Conservation (phyloP, 164 flowering plant species). For the Chimonanthus salicifolius region DNA sequence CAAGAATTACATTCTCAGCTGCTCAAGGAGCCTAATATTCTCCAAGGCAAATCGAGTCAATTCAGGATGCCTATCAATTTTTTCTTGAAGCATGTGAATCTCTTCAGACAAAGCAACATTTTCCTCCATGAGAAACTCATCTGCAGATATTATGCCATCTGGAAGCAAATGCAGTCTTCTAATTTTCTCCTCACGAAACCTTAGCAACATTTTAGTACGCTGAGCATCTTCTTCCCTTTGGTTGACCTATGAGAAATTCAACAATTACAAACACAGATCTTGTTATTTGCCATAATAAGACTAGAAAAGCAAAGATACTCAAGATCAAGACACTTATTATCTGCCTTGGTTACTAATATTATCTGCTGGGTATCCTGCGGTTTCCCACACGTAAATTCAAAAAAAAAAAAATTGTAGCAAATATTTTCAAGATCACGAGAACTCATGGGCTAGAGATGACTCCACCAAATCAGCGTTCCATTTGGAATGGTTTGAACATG, state of each 20-base stretch:
- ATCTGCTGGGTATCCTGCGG: too few species aligned
- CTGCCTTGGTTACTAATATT: too few species aligned
- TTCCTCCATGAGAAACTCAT: slow-evolving; percentile 59
- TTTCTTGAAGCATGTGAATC: slow-evolving; percentile 52
- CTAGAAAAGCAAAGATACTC: background rate
- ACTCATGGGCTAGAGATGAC: background rate
- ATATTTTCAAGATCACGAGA: background rate
- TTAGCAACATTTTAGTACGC: slow-evolving; percentile 46
- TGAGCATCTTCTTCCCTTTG: slow-evolving; percentile 59
- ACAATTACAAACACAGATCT: slow-evolving; percentile 1
- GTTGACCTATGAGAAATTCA: slow-evolving; percentile 34
- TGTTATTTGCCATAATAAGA: background rate
- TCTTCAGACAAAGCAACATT: slow-evolving; percentile 54
- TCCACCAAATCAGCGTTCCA: background rate
- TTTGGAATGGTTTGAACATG: background rate
- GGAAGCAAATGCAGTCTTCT: slow-evolving; percentile 40
- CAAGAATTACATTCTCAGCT: slow-evolving; percentile 45
- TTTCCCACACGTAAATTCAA: too few species aligned
- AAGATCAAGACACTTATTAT: too few species aligned
- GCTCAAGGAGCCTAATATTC: slow-evolving; percentile 56
- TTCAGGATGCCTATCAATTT: slow-evolving; percentile 55
- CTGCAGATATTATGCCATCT: slow-evolving; percentile 43
- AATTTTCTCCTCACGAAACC: slow-evolving; percentile 54
- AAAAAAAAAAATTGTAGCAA: too few species aligned
- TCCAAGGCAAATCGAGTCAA: slow-evolving; percentile 53